Conservation (phyloP, 306 rosid genomes). For the cucumber (Cucumis sativus) region DNA sequence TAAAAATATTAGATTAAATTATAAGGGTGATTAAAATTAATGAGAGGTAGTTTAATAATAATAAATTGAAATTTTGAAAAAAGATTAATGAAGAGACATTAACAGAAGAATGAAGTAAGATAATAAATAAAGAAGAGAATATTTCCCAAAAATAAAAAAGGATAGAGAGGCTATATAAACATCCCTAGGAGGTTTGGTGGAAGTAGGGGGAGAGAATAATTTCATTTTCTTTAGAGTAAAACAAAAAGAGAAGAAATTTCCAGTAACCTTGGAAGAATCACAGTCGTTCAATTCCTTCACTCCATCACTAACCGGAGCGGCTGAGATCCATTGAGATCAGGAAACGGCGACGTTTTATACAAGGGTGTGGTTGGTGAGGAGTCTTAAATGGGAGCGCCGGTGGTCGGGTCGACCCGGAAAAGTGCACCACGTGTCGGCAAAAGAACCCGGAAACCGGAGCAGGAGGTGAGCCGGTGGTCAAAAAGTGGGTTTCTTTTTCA, state of each 20-base stretch:
- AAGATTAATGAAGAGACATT: too few relatives aligned
- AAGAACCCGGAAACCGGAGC: not conserved
- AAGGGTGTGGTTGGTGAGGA: not conserved
- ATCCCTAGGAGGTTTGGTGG: not conserved
- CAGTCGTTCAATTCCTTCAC: not conserved
- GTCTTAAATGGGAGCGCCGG: not conserved
- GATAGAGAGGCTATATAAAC: not conserved
- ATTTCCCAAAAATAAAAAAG: not conserved
- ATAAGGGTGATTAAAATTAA: too few relatives aligned
- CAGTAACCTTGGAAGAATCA: not conserved
- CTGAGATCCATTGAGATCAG: not conserved
- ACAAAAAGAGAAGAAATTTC: not conserved
- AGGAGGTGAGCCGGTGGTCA: not conserved
- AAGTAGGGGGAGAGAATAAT: not conserved
- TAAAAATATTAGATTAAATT: too few relatives aligned
- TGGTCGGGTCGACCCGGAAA: constrained; percentile 3
- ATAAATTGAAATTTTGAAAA: too few relatives aligned
- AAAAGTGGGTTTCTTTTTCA: not conserved
- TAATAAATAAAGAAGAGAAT: too few relatives aligned
- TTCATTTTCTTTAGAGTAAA: not conserved
- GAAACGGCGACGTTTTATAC: not conserved
- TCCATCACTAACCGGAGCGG: not conserved
- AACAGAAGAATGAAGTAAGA: too few relatives aligned
- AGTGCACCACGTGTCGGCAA: not conserved
- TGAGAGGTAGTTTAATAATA: too few relatives aligned